A percentile compares a stretch with the other conserved stretches of the same genome.
These are phyloP conservation scores for Backusella tarrabulga DNA, from an alignment of 192 early-diverging fungal genomes.

Conservation along the genomic window DNA sequence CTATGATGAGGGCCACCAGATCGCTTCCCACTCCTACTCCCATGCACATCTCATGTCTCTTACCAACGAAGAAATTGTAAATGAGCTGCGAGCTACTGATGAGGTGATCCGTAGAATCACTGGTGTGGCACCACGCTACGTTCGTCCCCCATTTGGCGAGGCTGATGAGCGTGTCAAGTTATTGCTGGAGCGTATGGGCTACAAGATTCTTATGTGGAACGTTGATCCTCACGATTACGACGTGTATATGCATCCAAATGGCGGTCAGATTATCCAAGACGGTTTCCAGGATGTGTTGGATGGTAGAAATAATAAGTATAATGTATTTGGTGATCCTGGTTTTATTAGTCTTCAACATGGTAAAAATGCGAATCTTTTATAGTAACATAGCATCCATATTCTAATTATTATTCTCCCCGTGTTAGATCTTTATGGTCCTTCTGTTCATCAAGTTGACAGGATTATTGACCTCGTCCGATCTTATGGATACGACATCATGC, in stretches of 20 bases:
- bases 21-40: slow-evolving; percentile 56
- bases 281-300: neutral
- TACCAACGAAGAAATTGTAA: slow-evolving; percentile 38
- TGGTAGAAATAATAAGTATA: slow-evolving; percentile 9
- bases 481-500: slow-evolving; percentile 14
- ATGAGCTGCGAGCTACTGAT: slow-evolving; percentile 45
- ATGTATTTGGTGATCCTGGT: slow-evolving; percentile 24
- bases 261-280: slow-evolving; percentile 2
- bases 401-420: no score
- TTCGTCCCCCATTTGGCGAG: slow-evolving; percentile 61
- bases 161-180: slow-evolving; percentile 60
- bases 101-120: slow-evolving; percentile 48
- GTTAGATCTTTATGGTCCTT: slow-evolving; percentile 22
- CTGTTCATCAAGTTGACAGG: slow-evolving; percentile 15
- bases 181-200: slow-evolving; percentile 39
- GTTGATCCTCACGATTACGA: slow-evolving; percentile 37
- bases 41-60: slow-evolving; percentile 50
- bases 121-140: slow-evolving; percentile 53
- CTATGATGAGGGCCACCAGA: slow-evolving; percentile 55
- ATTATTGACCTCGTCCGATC: slow-evolving; percentile 11
- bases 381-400: neutral
- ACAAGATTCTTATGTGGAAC: slow-evolving; percentile 37
- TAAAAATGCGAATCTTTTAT: neutral
- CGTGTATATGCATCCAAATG: slow-evolving; percentile 15
- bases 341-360: slow-evolving; percentile 40